These are phyloP conservation scores for Penicillium sp. DNA, from an alignment of 2,329 filamentous ascomycete genomes.

Conservation along the genomic window DNA sequence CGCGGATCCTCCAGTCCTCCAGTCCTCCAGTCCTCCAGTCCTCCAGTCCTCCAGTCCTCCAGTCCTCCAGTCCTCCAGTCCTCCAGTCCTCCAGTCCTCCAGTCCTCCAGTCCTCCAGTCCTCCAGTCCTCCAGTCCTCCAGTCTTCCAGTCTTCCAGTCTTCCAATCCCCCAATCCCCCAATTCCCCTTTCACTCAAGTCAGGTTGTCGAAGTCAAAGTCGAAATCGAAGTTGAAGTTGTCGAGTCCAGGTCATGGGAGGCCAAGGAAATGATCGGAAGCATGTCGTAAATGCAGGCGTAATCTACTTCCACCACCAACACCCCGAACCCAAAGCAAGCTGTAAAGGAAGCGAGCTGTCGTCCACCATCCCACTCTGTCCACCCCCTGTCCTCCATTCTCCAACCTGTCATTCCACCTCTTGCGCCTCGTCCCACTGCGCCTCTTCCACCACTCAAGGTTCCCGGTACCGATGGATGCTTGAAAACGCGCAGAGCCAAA, in stretches of 20 bases:
- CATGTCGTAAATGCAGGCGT: too few species aligned
- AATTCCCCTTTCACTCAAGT: background rate
- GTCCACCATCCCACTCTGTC: background rate
- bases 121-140: background rate
- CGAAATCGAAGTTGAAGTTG: background rate
- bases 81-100: too few species aligned
- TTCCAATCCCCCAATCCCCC: too few species aligned
- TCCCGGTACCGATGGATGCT: background rate
- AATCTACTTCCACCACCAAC: too few species aligned
- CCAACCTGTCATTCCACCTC: background rate
- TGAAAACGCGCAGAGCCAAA: background rate
- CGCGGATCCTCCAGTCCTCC: background rate
- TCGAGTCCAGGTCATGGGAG: background rate
- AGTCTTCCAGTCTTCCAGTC: too few species aligned
- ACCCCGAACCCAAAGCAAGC: too few species aligned
- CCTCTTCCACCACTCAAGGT: background rate
- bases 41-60: too few species aligned
- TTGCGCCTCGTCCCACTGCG: background rate
- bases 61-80: too few species aligned
- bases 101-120: background rate
- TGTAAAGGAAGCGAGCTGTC: background rate
- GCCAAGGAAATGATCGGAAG: too few species aligned
- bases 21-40: background rate
- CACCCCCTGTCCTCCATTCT: background rate
- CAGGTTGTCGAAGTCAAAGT: background rate